phyloP scores from a whole-genome alignment of 176 grass and related monocot genomes.

The Thinopyrum elongatum region DNA sequence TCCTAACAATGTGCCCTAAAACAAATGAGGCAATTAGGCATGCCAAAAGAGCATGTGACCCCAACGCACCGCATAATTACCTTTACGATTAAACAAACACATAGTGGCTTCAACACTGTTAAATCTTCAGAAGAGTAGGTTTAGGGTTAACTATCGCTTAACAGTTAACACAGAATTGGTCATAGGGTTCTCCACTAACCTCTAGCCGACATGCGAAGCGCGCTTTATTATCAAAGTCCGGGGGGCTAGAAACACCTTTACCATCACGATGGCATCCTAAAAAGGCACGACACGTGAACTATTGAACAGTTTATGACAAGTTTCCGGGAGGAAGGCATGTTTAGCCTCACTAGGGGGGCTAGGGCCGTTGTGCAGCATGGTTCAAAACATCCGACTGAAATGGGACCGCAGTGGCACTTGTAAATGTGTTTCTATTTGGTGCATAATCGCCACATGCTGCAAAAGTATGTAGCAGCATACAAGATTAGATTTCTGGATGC shows the following conservation, averaged over 20 bases:
- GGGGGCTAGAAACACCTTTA: constrained; percentile 52
- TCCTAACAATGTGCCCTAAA: constrained; percentile 35
- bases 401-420: constrained; percentile 35
- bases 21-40: constrained; percentile 42
- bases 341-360: constrained; percentile 23
- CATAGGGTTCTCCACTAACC: constrained; percentile 42
- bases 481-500: constrained; percentile 40
- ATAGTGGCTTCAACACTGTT: constrained; percentile 23
- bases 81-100: constrained; percentile 51
- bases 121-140: constrained; percentile 45
- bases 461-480: constrained; percentile 34
- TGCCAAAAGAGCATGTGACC: constrained; percentile 67
- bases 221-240: constrained; percentile 56
- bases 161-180: constrained; percentile 4
- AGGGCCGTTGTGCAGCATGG: constrained; percentile 29
- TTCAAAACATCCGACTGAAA: constrained; percentile 36
- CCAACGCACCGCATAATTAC: constrained; percentile 61
- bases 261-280: constrained; percentile 45
- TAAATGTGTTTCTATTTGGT: constrained; percentile 18
- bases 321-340: constrained; percentile 27
- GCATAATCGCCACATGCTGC: constrained; percentile 33
- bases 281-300: constrained; percentile 42
- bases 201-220: constrained; percentile 48
- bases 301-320: constrained; percentile 27
- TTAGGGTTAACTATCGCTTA: constrained; percentile 28